Evolutionary conservation across 805 yeast species (phyloP), one percentile per base, ranked within the genome.

Genomic region (Lipomyces orientalis): DNA sequence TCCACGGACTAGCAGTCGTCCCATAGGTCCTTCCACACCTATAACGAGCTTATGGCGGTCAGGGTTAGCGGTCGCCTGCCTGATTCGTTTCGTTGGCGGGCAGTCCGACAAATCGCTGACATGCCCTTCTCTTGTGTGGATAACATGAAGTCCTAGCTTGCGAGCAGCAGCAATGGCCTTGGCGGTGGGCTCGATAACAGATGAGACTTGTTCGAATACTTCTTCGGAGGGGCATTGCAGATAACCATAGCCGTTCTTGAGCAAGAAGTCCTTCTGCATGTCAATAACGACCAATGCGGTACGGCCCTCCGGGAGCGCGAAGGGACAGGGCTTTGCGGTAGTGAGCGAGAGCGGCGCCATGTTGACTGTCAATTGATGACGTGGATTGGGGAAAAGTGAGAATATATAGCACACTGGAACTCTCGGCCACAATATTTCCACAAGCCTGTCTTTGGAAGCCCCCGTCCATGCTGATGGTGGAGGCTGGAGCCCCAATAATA

Each of bases 41-140:
- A 77, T 77, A 16, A 69, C 55, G 10, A 74, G 72, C 49, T 57
- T 60, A 56, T 74, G 76, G n/a, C 71, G 62, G 8, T 61, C 61
- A 16, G 66, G 64, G 34, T 74, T 71, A 6, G 75, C 70, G 14
- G 64, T 58, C 25, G 64, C 67, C 65, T 76, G 79, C 54, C 79
- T 66, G 56, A 65, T 69, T 43, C 72, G 65, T 62, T 77, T 77
- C 12, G 78, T 69, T 2, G 77, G 71, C 0, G 76, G 75, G 60
- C 77, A 75, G 59, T 77, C 79, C 0, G 75, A 68, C 54, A 77
- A 66, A 52, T 75, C 77, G 31, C 73, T 70, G 4, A 35, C 67
- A 61, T 77, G 79, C 14, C 79, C 79, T 54, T 77, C 79, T 4
- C 79, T 70, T 0, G 79, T 77, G 64, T 77, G 79, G 34, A 77